Evolutionary conservation across 208 protist genomes (phyloP), one percentile per base, ranked within the genome.

Genomic region (Trypanosoma mega): DNA sequence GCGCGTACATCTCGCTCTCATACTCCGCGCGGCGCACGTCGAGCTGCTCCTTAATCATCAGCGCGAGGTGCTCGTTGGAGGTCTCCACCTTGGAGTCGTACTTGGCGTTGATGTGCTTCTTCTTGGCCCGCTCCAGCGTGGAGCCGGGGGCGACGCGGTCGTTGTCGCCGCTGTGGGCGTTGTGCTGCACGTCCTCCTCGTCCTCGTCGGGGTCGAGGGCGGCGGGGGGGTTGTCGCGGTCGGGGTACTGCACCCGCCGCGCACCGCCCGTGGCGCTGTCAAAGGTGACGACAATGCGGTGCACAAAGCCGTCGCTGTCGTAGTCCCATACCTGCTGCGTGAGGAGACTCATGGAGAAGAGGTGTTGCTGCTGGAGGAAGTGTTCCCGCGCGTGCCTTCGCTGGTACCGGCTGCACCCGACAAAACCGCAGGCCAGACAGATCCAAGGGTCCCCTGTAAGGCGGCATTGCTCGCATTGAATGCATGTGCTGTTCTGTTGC

Each of bases 261-360:
- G 79, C 73, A 33, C 61, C 68, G 26, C 89, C 89, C 6, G 82
- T 81, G 45, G 62, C 61, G 21, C 47, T 64, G 56, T 93, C 83
- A n/a, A 90, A 49, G 16, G 76, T 14, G 16, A 95, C 69, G 43
- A 96, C 59, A 27, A 92, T 54, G 21, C 84, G 83, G 59, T 97
- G 92, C 53, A 94, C 87, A 70, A 96, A 97, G 37, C 58, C 75
- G 48, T 97, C 92, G 16, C 85, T 79, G 34, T 88, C 78, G 60
- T 97, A 97, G 70, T 97, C 92, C 90, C 92, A 97, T 21, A 97
- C 87, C 61, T 96, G 85, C 71, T 96, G 92, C 14, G 88, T 96
- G 3, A 85, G 70, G 30, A 97, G 69, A 56, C 91, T 92, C 68
- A 97, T 90, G 3, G 90, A 93, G 59, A 96, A 96, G 49, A 81